phyloP scores from a whole-genome alignment of 768 basidiomycete genomes.

The Suillus brevipes region DNA sequence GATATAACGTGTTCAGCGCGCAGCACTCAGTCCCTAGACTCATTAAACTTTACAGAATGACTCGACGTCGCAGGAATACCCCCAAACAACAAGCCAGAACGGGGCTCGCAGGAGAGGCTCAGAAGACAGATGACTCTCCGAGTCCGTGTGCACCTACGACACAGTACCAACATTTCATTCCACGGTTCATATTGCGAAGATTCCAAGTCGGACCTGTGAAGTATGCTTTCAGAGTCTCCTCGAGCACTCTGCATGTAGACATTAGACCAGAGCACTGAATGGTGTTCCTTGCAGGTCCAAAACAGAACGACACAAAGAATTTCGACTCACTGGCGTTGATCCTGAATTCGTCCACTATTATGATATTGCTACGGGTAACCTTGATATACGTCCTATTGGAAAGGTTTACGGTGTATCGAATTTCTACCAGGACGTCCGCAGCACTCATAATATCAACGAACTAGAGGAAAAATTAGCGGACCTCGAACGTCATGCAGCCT shows the following conservation, averaged over 20 bases:
- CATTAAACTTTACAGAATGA: neutral
- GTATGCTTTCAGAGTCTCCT: neutral
- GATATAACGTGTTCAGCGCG: neutral
- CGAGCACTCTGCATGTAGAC: neutral
- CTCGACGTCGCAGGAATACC: neutral
- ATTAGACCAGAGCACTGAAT: neutral
- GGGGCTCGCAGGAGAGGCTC: neutral
- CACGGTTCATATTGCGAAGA: conserved; percentile 14
- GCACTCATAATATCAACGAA: conserved; percentile 24
- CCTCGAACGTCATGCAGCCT: conserved; percentile 31
- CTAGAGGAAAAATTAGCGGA: conserved; percentile 29
- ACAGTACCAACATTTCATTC: conserved; percentile 17
- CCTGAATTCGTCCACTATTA: conserved; percentile 14
- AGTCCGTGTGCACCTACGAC: neutral
- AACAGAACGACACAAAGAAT: conserved; percentile 11
- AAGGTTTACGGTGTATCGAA: conserved; percentile 20
- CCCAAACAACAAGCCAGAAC: neutral
- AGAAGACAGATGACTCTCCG: neutral
- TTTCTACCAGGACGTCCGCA: conserved; percentile 28
- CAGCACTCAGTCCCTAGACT: neutral
- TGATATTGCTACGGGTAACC: conserved; percentile 11
- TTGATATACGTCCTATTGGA: conserved; percentile 14
- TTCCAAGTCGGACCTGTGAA: conserved; percentile 12
- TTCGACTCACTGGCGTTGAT: conserved; percentile 8
- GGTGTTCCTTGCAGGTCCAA: conserved; percentile 8